phyloP scores from a whole-genome alignment of 805 yeast species.

The Wickerhamomyces tratensis region DNA sequence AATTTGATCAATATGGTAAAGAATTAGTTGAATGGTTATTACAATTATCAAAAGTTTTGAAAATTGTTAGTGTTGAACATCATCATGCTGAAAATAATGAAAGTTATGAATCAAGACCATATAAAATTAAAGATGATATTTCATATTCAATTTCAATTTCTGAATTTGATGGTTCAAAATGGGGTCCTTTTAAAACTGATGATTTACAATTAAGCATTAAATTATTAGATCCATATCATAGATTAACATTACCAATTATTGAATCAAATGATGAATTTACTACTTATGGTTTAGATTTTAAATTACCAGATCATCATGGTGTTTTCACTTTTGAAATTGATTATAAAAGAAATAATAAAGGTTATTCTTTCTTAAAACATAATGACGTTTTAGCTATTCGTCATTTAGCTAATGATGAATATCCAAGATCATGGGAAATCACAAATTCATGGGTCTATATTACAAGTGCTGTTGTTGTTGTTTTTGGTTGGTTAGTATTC shows the following conservation, averaged over 20 bases:
- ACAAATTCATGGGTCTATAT: constrained; percentile 90
- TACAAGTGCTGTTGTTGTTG: constrained; percentile 59
- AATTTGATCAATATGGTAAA: constrained; percentile 22
- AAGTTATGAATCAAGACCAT: constrained; percentile 34
- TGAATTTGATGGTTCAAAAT: constrained; percentile 40
- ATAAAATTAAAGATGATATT: constrained; percentile 70
- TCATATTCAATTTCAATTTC: constrained; percentile 38
- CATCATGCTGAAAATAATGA: constrained; percentile 32
- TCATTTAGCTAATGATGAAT: constrained; percentile 94
- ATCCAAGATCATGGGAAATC: constrained; percentile 85
- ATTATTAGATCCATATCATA: constrained; percentile 93
- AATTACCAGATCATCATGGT: constrained; percentile 93
- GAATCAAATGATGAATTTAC: constrained; percentile 25
- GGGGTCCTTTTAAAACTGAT: constrained; percentile 60
- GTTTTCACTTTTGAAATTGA: constrained; percentile 80
- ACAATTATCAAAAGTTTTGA: constrained; percentile 57
- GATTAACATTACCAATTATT: constrained; percentile 51
- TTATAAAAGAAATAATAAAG: constrained; percentile 55
- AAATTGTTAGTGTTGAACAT: constrained; percentile 44
- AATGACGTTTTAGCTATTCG: constrained; percentile 72
- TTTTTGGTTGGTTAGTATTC: constrained; percentile 68
- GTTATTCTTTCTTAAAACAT: constrained; percentile 58
- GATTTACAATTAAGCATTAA: constrained; percentile 76
- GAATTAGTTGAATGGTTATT: constrained; percentile 63
- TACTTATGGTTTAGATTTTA: constrained; percentile 45